Base-by-base conservation (phyloP, 352 stramenopile genomes). In the Stramenopiles sp. region DNA sequence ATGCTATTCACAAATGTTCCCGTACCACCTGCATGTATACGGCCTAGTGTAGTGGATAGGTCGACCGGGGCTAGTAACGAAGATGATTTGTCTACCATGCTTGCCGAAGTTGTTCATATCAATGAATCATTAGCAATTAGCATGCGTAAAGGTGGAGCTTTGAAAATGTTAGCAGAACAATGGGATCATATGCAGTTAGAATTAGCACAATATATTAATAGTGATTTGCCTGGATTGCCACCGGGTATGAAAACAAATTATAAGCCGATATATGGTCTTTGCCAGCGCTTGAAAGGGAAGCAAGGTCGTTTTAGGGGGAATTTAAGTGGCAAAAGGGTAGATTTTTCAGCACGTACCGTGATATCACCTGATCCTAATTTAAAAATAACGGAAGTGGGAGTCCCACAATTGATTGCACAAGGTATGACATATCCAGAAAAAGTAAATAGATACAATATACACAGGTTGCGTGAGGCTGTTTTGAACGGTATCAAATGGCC, bases 311-410 rank as follows among this genome's bases (percentile, higher is more conserved):
- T 99, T 84, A 91, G 97, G 78, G 96, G 96, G 30, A 99, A 99
- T 83, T 86, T 99, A 78, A 97, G 88, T 0, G 96, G 96, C 78
- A 99, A 99, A 83, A 91, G 96, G 78, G 96, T 99, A 20, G 96
- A 99, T 82, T 99, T 99, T 81, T 98, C 94, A 0, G 95, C 92
- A n/a, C 89, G 96, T 78, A 99, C 96, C 0, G 96, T 99, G 20
- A 99, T 99, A 87, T 98, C 93, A 20, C 96, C 96, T 0, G 96
- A 99, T 83, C 96, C 96, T 6, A 99, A 99, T 84, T 84, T 99
- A 13, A 33, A 31, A 86, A 87, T 23, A 96, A 99, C 43, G 92
- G 88, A 94, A 79, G 89, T 95, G 38, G 96, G 96, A 73, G 95
- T 99, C 0, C 96, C 96, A 0, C 88, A 92, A 53, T 88, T 93